Evolutionary conservation across 495 filamentous ascomycete genomes (phyloP).

Genomic region (Usnea hakonensis): DNA sequence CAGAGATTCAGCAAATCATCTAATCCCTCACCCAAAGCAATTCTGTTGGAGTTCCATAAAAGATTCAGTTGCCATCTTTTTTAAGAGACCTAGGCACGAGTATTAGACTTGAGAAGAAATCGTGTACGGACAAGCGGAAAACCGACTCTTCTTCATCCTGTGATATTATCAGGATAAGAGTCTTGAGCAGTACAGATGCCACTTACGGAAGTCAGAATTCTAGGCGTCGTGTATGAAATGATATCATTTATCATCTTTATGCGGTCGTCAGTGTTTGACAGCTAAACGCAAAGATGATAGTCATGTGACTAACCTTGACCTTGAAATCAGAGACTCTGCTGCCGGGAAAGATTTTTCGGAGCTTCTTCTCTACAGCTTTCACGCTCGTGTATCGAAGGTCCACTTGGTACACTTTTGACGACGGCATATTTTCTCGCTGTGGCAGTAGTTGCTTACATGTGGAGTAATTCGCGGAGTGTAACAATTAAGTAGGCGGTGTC

Average conservation of each 20-base stretch:
- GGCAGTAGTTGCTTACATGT: not conserved
- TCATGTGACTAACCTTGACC: not conserved
- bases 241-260: constrained; percentile 1
- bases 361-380: constrained; percentile 7
- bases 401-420: not conserved
- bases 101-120: not conserved
- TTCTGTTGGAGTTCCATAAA: not conserved
- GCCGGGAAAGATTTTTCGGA: not conserved
- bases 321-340: not conserved
- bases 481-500: not conserved
- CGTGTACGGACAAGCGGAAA: not conserved
- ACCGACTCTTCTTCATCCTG: constrained; percentile 1
- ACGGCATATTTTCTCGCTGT: not conserved
- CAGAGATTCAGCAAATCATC: not conserved
- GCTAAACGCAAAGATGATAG: not conserved
- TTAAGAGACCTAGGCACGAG: not conserved
- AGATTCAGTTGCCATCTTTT: not conserved
- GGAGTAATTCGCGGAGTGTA: not conserved
- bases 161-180: not conserved
- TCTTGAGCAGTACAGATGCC: not conserved
- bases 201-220: not conserved
- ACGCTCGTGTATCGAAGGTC: constrained; percentile 5
- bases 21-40: not conserved
- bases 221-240: not conserved
- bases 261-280: not conserved